phyloP scores from a whole-genome alignment of 1,139 yeast genomes.

The Yamadazyma taylorii region DNA sequence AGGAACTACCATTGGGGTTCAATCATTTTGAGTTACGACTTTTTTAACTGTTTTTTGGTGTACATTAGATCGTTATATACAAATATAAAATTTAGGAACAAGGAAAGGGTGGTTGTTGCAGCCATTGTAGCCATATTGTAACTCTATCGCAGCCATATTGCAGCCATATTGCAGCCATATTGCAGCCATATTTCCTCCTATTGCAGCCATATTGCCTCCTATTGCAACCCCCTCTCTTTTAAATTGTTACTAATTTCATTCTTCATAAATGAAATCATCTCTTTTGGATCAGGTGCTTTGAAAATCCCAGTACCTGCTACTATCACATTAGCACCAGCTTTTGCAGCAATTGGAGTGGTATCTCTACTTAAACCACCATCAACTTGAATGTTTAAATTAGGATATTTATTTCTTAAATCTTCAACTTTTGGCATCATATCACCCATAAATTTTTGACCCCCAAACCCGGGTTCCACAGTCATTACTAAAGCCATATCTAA shows the following conservation, averaged over 20 bases:
- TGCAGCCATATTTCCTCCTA: too few species aligned
- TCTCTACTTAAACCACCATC: conserved; percentile 95
- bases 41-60: too few species aligned
- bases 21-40: conserved; percentile 35
- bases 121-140: too few species aligned
- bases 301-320: conserved; percentile 97
- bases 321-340: conserved; percentile 95
- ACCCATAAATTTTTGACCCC: conserved; percentile 95
- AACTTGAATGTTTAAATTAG: conserved; percentile 84
- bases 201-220: too few species aligned
- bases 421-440: conserved; percentile 96
- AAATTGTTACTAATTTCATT: conserved; percentile 50
- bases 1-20: conserved; percentile 86
- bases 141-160: too few species aligned
- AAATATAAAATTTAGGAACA: too few species aligned
- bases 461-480: conserved; percentile 99
- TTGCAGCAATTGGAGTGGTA: conserved; percentile 81
- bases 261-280: conserved; percentile 68
- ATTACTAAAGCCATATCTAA: conserved; percentile 92
- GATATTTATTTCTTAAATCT: conserved; percentile 68
- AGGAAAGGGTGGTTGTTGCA: too few species aligned
- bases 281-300: conserved; percentile 74
- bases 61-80: conserved; percentile 1
- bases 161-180: too few species aligned
- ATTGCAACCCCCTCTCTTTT: conserved; percentile 23